phyloP scores from a whole-genome alignment of 495 filamentous ascomycete genomes.

The Podospora anserina region DNA sequence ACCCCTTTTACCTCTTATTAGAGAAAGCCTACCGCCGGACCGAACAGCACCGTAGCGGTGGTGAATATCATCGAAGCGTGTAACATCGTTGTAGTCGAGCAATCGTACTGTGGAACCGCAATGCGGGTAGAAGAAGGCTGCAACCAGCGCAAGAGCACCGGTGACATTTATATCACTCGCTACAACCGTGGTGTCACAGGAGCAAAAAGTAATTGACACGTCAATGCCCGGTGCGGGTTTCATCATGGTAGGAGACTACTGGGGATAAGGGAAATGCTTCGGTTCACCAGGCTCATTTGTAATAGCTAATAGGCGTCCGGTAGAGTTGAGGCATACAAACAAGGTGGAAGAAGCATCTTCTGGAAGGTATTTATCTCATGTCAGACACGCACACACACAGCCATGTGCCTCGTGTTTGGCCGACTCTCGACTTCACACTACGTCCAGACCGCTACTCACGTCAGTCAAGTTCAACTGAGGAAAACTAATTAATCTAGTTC shows the following conservation, averaged over 20 bases:
- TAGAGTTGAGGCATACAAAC: too few relatives aligned
- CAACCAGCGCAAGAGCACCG: background rate
- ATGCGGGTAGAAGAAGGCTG: background rate
- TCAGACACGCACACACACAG: too few relatives aligned
- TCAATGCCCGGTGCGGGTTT: background rate
- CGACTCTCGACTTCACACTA: too few relatives aligned
- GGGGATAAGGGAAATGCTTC: background rate
- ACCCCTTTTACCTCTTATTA: background rate
- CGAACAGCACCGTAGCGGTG: background rate
- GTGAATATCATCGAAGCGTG: background rate
- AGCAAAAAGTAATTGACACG: background rate
- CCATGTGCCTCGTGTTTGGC: too few relatives aligned
- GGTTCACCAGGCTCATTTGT: background rate
- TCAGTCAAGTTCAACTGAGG: too few relatives aligned
- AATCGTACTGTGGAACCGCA: background rate
- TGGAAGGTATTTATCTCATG: too few relatives aligned
- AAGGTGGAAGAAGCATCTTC: too few relatives aligned
- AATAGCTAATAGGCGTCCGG: too few relatives aligned
- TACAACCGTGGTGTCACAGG: background rate
- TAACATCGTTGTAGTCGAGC: background rate
- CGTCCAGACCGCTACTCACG: too few relatives aligned
- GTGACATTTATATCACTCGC: background rate
- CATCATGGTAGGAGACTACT: background rate
- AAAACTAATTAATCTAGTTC: background rate
- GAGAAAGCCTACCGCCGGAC: too few relatives aligned